Evolutionary conservation across 768 basidiomycete genomes (phyloP).

Genomic region (Kwoniella bestiolae): DNA sequence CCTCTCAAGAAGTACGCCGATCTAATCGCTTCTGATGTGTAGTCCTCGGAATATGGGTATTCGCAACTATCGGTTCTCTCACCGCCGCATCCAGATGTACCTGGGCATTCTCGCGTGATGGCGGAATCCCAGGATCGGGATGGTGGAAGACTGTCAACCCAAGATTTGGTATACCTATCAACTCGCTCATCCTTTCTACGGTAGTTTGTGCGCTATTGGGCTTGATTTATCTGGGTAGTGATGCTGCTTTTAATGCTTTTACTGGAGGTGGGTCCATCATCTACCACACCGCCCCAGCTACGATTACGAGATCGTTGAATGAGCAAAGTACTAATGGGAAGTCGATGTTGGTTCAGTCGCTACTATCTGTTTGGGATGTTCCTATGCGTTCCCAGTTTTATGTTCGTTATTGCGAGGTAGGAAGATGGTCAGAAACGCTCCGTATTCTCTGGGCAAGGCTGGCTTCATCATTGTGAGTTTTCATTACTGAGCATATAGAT

Average conservation of each 20-base stretch:
- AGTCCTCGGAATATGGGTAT: slow-evolving; percentile 56
- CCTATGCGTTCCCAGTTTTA: slow-evolving; percentile 68
- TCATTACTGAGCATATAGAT: too few relatives aligned
- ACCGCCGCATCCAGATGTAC: slow-evolving; percentile 72
- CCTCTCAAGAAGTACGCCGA: too few relatives aligned
- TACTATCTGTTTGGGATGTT: slow-evolving; percentile 70
- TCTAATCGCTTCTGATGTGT: neutral
- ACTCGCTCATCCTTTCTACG: slow-evolving; percentile 68
- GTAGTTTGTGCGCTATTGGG: slow-evolving; percentile 67
- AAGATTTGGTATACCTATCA: slow-evolving; percentile 64
- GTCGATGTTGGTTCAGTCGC: slow-evolving; percentile 60
- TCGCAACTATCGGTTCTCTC: slow-evolving; percentile 70
- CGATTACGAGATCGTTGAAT: too few relatives aligned
- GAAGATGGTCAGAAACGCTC: slow-evolving; percentile 62
- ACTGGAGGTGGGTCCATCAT: slow-evolving; percentile 58
- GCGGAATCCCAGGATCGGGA: slow-evolving; percentile 65
- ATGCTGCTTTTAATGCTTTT: slow-evolving; percentile 71
- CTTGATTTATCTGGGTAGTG: slow-evolving; percentile 65
- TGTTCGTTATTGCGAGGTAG: slow-evolving; percentile 63
- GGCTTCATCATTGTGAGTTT: slow-evolving; percentile 46
- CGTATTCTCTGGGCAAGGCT: slow-evolving; percentile 58
- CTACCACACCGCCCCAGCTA: neutral
- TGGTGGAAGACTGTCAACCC: slow-evolving; percentile 62
- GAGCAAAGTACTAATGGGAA: too few relatives aligned
- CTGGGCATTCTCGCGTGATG: slow-evolving; percentile 73